phyloP scores from a whole-genome alignment of 495 filamentous ascomycete species.

The Talaromyces liani region DNA sequence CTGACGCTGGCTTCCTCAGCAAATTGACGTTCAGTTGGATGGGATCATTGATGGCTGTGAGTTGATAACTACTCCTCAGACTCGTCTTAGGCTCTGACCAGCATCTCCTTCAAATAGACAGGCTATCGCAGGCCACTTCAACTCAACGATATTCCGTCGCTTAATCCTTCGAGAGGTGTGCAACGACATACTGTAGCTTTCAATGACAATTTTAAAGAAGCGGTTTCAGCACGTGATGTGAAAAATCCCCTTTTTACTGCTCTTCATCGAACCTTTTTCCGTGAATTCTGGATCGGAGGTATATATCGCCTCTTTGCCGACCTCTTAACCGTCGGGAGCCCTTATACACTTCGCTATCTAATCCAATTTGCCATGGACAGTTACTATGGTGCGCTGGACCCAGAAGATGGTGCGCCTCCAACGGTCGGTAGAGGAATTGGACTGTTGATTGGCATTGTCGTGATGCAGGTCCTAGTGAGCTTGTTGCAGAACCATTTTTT shows the following conservation, averaged over 20 bases:
- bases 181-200: not conserved
- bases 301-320: not conserved
- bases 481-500: not conserved
- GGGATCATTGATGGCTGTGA: not conserved
- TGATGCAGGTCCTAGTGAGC: not conserved
- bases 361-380: not conserved
- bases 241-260: not conserved
- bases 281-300: not conserved
- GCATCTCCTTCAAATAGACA: not conserved
- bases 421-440: not conserved
- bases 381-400: not conserved
- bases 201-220: not conserved
- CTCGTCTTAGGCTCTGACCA: not conserved
- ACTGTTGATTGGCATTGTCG: not conserved
- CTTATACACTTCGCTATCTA: not conserved
- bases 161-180: not conserved
- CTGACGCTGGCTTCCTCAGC: not conserved
- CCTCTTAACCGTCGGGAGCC: not conserved
- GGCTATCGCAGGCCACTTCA: not conserved
- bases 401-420: not conserved
- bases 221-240: not conserved
- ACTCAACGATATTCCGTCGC: not conserved
- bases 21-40: not conserved
- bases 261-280: not conserved
- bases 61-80: not conserved